Percentiles rank a stretch among this genome's conserved stretches.
Evolutionary conservation across 495 filamentous ascomycete genomes (phyloP).

Genomic region (Tuber magnatum): DNA sequence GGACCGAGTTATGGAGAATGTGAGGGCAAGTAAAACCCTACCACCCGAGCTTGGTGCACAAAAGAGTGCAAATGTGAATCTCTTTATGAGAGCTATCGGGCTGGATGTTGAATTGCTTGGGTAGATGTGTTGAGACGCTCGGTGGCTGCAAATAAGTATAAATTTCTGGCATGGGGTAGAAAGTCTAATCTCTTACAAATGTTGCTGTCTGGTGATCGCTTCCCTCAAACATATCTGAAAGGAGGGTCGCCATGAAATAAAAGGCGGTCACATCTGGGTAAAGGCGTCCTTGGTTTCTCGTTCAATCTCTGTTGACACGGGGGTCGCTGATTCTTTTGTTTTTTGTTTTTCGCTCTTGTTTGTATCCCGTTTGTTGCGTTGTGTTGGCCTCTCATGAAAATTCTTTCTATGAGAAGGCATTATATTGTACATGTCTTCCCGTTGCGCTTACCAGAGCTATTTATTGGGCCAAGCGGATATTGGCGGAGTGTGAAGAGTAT

Average conservation of each 20-base stretch:
- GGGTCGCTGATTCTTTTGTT: not conserved
- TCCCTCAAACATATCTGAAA: not conserved
- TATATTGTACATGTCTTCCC: not conserved
- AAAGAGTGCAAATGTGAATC: conserved; percentile 82
- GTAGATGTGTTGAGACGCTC: conserved; percentile 40
- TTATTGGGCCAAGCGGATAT: not conserved
- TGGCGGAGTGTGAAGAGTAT: not conserved
- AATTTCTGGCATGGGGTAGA: not conserved
- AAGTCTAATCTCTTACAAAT: not conserved
- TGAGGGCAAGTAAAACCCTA: conserved; percentile 74
- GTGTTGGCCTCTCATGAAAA: not conserved
- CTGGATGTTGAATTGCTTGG: conserved; percentile 91
- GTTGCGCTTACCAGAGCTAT: not conserved
- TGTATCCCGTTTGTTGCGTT: not conserved
- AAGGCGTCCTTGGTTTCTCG: not conserved
- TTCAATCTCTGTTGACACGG: not conserved
- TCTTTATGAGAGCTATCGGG: conserved; percentile 97
- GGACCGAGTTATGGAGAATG: conserved; percentile 96
- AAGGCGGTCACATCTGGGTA: not conserved
- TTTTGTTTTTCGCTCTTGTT: not conserved
- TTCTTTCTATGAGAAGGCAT: not conserved
- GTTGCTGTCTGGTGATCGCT: not conserved
- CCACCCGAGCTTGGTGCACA: conserved; percentile 74
- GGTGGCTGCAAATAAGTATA: not conserved
- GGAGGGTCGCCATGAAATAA: not conserved